Evolutionary conservation across 805 yeast genomes (phyloP), one percentile per base, ranked within the genome.

Genomic region (Pichia sporocuriosa): DNA sequence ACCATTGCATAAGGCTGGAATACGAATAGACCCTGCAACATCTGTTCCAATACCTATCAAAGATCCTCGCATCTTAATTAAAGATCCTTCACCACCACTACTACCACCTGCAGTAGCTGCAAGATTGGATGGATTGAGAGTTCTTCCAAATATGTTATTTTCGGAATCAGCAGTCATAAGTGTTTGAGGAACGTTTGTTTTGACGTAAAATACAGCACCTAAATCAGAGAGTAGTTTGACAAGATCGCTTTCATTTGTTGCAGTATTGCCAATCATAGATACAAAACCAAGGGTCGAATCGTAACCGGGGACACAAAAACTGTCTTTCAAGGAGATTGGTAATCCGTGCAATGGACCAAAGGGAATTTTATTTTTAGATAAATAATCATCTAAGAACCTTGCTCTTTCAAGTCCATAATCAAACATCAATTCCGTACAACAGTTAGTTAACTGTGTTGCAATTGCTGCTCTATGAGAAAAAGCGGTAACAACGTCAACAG

Each of bases 291-390:
- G 83, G 44, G 73, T 73, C n/a, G 81, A 75, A 50, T 72, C 67
- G 44, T 66, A 72, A 20, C 73, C 80, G 40, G 63, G 67, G 52
- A 66, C 69, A 43, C 68, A 65, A 56, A 76, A 70, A 54, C 79
- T 85, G 54, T 81, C 87, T 53, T 80, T 81, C 32, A 80, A 60
- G 0, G 85, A 79, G 30, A 81, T 57, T 13, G 86, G 87, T 25
- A 81, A 62, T 29, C 87, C 87, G 50, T 81, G 87, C 42, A 81
- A 61, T 7, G 84, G 82, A 28, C 87, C 87, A 29, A 72, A 58
- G 1, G 77, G 62, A 42, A 70, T 59, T 11, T 77, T 77, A 38
- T 73, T 66, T 37, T 65, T 63, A 15, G 56, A 59, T 34, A 65
- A 58, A 47, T 69, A 67, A 2, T 74, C 75, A 61, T 81, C 85